Evolutionary conservation across 2,329 filamentous ascomycete genomes (phyloP).

Genomic region (Purpureocillium takamizusanense): DNA sequence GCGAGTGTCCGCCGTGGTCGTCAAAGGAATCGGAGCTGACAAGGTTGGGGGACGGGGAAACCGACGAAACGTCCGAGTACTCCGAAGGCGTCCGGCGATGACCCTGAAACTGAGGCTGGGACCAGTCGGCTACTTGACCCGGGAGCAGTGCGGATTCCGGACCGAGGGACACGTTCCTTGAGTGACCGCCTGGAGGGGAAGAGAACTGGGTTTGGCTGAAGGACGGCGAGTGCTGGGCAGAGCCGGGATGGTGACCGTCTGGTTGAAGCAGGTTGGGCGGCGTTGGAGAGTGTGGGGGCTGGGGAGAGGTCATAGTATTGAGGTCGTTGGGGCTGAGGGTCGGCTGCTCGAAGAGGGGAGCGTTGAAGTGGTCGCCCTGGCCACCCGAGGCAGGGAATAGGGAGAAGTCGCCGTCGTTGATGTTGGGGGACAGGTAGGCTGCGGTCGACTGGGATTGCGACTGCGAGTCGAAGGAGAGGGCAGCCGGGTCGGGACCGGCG

Average conservation of each 20-base stretch:
- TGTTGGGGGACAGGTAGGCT: constrained; percentile 39
- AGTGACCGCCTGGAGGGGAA: constrained; percentile 38
- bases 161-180: constrained; percentile 46
- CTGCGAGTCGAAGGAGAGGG: constrained; percentile 31
- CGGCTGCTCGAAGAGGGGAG: constrained; percentile 48
- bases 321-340: constrained; percentile 37
- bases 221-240: constrained; percentile 47
- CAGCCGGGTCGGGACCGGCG: constrained; percentile 27
- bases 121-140: constrained; percentile 45
- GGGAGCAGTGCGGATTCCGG: constrained; percentile 48
- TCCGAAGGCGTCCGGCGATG: constrained; percentile 85
- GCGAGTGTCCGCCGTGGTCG: constrained; percentile 62
- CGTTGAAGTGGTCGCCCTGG: constrained; percentile 48
- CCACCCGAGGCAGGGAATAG: constrained; percentile 50
- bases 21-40: constrained; percentile 74
- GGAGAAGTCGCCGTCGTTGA: constrained; percentile 50
- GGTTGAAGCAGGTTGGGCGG: constrained; percentile 45
- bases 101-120: constrained; percentile 57
- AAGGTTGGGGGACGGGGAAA: constrained; percentile 74
- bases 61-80: constrained; percentile 82
- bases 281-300: constrained; percentile 46
- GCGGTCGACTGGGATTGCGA: constrained; percentile 28
- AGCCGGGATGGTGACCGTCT: constrained; percentile 35
- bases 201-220: constrained; percentile 49
- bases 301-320: constrained; percentile 44